phyloP scores from a whole-genome alignment of 768 basidiomycete species.

The Serpula lacrymans region DNA sequence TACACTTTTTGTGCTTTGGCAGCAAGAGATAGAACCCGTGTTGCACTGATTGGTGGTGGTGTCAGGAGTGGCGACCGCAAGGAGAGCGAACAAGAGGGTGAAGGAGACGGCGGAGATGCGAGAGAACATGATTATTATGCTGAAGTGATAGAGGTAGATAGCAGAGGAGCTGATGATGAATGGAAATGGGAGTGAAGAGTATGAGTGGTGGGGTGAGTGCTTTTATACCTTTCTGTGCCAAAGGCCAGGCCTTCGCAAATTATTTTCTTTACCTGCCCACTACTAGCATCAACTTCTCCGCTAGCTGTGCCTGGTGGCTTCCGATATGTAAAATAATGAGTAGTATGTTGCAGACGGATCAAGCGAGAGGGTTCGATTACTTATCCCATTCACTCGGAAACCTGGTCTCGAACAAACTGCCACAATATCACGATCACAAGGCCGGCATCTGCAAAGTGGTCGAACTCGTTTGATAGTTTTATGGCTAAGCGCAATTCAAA shows the following conservation, averaged over 20 bases:
- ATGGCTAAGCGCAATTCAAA: too few species aligned
- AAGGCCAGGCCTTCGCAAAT: not conserved
- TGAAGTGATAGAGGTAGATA: not conserved
- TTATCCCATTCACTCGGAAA: too few species aligned
- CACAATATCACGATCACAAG: too few species aligned
- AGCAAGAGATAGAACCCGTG: constrained; percentile 28
- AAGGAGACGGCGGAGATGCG: not conserved
- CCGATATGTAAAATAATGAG: too few species aligned
- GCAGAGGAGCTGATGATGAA: not conserved
- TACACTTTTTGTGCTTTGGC: constrained; percentile 22
- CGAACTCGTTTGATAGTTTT: too few species aligned
- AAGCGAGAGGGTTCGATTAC: too few species aligned
- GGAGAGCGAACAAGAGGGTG: constrained; percentile 2
- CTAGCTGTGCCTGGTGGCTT: too few species aligned
- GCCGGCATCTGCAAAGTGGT: too few species aligned
- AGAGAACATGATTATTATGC: not conserved
- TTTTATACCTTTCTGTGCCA: not conserved
- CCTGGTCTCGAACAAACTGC: too few species aligned
- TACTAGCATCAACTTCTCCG: too few species aligned
- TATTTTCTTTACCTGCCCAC: too few species aligned
- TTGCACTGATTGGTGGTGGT: constrained; percentile 18
- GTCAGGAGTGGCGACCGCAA: constrained; percentile 1
- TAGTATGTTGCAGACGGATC: too few species aligned
- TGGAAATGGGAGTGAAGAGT: not conserved
- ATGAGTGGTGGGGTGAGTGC: not conserved